These are phyloP conservation scores for Hansenula lynferdii DNA, from an alignment of 1,139 yeast genomes.

Conservation along the genomic window DNA sequence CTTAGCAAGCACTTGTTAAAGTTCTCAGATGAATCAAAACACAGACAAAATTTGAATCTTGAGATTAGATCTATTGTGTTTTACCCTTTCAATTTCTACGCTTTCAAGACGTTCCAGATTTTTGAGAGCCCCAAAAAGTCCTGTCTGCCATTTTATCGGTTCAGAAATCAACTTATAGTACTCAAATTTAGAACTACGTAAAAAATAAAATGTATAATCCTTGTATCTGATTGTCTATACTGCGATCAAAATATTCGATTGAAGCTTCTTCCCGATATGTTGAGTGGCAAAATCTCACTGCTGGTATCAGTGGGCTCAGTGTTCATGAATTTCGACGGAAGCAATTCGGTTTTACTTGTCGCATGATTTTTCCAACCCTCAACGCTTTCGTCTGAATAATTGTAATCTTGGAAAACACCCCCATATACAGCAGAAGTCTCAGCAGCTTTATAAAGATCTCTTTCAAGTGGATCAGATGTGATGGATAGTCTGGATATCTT, in stretches of 20 bases:
- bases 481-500: constrained; percentile 8
- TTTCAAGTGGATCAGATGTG: constrained; percentile 2
- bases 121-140: constrained; percentile 1
- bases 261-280: neutral
- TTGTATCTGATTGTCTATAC: no score
- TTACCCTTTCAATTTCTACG: neutral
- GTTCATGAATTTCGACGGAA: neutral
- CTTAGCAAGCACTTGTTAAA: no score
- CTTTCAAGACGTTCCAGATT: neutral
- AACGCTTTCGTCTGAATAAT: constrained; percentile 14
- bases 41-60: neutral
- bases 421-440: constrained; percentile 11
- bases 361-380: constrained; percentile 12
- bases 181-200: no score
- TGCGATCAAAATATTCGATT: neutral
- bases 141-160: neutral
- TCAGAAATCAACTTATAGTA: neutral
- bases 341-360: neutral
- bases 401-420: constrained; percentile 18
- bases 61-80: neutral
- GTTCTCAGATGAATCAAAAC: no score
- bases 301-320: neutral
- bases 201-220: no score
- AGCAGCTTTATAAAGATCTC: constrained; percentile 2
- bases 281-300: neutral